Base-by-base conservation (phyloP, 179 eudicot genomes). In the Camellia oleifera region DNA sequence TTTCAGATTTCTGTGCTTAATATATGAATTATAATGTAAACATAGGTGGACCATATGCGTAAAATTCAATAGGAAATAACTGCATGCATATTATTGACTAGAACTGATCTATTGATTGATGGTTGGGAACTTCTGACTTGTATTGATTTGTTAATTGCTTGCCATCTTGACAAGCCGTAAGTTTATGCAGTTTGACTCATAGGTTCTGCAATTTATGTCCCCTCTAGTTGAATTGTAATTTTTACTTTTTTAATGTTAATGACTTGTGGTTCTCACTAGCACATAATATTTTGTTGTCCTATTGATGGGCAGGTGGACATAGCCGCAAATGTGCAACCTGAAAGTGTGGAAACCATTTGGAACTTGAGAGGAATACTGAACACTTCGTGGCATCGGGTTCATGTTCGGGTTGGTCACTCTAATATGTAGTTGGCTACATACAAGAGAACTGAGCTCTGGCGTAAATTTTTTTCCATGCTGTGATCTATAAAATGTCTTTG, bases 331-430 rank as follows among this genome's bases (percentile, higher is more conserved):
- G 92, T 93, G 69, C 97, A 93, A 80, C 95, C 95, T 9, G 93
- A 90, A 85, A 90, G 79, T 45, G 94, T 91, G 26, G 89, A 89
- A 57, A 86, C 69, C 75, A 88, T 91, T 8, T 93, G 97, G 97
- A 91, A 93, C 85, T 83, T 93, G 84, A 86, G 97, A 81, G 97
- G 97, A 62, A 86, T 93, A 82, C 84, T 93, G 50, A 93, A 93
- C 87, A 93, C 93, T 67, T 93, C 95, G 45, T 93, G 97, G 97
- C 97, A 93, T 82, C 87, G 91, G 78, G 92, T 91, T 75, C 87
- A 88, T 66, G 92, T 93, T 68, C 91, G 83, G 42, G 81, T 89
- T 62, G 92, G 89, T 73, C 96, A 84, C 76, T 90, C 98, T 53
- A 92, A 80, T 57, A 58, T 92, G 89, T 93, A 86, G 52, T 2